Percentiles rank a stretch among this genome's conserved stretches.
Evolutionary conservation across 306 rosid species (phyloP).

Genomic region (Vigna radiata): DNA sequence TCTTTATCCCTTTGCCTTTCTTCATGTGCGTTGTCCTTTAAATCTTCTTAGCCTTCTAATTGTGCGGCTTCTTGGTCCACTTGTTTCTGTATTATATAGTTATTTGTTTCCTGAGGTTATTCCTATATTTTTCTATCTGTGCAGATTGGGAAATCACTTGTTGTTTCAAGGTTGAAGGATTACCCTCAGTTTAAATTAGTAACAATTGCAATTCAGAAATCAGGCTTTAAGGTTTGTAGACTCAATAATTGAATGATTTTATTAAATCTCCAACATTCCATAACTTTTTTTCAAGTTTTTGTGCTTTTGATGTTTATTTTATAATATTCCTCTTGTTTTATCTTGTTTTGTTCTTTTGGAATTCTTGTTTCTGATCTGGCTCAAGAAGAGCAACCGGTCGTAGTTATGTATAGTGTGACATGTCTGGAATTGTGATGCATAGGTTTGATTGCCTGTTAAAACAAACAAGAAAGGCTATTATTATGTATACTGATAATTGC

Average conservation of each 20-base stretch:
- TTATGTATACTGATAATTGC: conserved; percentile 5
- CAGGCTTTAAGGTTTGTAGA: conserved; percentile 90
- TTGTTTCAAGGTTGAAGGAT: conserved; percentile 85
- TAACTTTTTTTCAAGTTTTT: neutral
- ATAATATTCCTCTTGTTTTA: neutral
- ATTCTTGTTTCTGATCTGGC: conserved; percentile 13
- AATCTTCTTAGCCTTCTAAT: conserved; percentile 16
- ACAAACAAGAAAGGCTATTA: neutral
- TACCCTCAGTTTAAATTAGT: conserved; percentile 82
- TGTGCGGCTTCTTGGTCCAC: conserved; percentile 28
- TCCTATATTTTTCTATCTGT: conserved; percentile 40
- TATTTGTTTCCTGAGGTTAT: conserved; percentile 34
- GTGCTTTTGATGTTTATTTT: conserved; percentile 4
- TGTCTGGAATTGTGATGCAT: neutral
- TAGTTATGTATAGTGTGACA: neutral
- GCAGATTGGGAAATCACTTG: conserved; percentile 81
- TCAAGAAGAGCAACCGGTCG: neutral
- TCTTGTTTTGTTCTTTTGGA: conserved; percentile 13
- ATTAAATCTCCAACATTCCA: conserved; percentile 27
- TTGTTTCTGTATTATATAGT: conserved; percentile 15
- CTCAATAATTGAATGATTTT: conserved; percentile 12
- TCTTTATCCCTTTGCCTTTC: conserved; percentile 26
- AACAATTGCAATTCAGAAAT: conserved; percentile 75
- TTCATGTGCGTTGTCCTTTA: conserved; percentile 4
- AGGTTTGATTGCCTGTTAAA: conserved; percentile 12